Evolutionary conservation across 306 rosid genomes (phyloP).

Genomic region (Dalbergia oliveri): DNA sequence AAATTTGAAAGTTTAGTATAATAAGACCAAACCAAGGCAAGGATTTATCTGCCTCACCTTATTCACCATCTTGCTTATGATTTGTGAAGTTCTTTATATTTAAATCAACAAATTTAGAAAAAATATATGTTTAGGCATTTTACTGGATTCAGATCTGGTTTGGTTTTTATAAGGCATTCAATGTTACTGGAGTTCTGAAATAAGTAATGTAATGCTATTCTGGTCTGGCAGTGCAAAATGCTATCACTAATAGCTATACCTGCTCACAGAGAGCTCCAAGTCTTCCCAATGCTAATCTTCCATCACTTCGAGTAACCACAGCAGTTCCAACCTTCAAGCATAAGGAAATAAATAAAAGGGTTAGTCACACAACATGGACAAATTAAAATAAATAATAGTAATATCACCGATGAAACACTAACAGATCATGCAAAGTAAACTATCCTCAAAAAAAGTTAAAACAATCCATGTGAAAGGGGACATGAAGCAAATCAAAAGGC

Average conservation of each 20-base stretch:
- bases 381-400: neutral
- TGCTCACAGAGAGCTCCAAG: constrained; percentile 95
- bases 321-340: constrained; percentile 92
- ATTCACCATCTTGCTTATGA: neutral
- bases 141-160: neutral
- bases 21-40: constrained; percentile 4
- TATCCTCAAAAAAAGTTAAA: neutral
- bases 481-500: neutral
- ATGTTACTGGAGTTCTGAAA: neutral
- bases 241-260: constrained; percentile 41
- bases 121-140: constrained; percentile 9
- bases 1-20: neutral
- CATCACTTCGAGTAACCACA: constrained; percentile 93
- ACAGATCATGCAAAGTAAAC: neutral
- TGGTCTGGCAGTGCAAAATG: neutral
- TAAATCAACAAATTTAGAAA: neutral
- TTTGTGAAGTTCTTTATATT: neutral
- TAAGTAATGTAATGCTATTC: neutral
- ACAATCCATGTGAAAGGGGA: too few relatives aligned
- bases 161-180: neutral
- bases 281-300: constrained; percentile 92
- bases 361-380: neutral
- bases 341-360: neutral
- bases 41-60: neutral
- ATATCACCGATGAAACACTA: neutral